Conservation (phyloP, 371 early-diverging fungal genomes). For the Smittium mucronatum region DNA sequence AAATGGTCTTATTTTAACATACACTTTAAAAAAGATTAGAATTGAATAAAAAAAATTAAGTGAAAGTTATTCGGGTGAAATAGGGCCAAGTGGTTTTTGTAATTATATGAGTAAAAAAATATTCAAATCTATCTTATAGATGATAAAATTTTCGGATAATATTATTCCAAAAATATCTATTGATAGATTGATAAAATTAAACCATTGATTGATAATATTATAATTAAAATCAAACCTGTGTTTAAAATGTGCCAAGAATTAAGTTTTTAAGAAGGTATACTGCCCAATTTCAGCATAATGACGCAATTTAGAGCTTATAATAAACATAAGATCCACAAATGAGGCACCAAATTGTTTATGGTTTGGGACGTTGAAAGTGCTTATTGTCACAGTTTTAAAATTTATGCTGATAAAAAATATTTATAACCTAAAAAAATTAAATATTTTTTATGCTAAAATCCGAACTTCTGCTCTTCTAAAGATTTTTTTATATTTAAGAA, state of each 20-base stretch:
- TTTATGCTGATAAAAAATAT: not conserved
- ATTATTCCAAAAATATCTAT: not conserved
- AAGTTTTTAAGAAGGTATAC: not conserved
- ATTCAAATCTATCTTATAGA: not conserved
- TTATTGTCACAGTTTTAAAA: not conserved
- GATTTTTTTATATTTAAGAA: not conserved
- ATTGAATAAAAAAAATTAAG: not conserved
- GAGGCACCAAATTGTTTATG: not conserved
- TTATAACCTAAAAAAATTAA: not conserved
- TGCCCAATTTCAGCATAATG: not conserved
- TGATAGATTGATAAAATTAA: not conserved
- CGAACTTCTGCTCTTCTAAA: not conserved
- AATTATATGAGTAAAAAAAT: not conserved
- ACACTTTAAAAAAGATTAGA: not conserved
- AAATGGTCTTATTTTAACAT: not conserved
- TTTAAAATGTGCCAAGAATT: not conserved
- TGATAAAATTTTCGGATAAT: not conserved
- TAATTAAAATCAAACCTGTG: not conserved
- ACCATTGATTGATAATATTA: not conserved
- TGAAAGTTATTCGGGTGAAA: not conserved
- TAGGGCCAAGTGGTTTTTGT: not conserved
- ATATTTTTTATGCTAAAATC: not conserved
- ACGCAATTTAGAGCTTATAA: not conserved
- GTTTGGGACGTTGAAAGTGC: slow-evolving; percentile 4
- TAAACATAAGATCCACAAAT: not conserved